These are phyloP conservation scores for Mercurialis annua DNA, from an alignment of 345 rosid genomes.

Conservation along the genomic window DNA sequence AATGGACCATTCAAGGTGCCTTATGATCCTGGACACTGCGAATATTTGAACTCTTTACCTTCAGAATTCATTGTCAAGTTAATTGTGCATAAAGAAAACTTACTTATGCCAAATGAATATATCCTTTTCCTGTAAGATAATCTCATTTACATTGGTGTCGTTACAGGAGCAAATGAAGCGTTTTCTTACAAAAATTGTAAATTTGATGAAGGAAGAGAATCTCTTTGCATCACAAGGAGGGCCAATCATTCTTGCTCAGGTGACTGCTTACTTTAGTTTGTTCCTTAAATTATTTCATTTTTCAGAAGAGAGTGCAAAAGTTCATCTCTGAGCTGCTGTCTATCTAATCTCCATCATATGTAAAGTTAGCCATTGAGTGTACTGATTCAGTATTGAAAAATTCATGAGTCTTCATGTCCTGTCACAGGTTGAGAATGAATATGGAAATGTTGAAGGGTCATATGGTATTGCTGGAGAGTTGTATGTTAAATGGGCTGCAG, in stretches of 20 bases:
- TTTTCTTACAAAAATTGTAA: constrained; percentile 49
- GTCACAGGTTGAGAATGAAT: constrained; percentile 63
- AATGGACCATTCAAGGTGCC: constrained; percentile 49
- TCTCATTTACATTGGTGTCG: not conserved
- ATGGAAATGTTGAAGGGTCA: constrained; percentile 52
- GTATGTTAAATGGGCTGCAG: constrained; percentile 64
- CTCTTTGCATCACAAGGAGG: constrained; percentile 71
- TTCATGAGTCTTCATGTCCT: not conserved
- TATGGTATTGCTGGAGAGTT: constrained; percentile 49
- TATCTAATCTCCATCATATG: not conserved
- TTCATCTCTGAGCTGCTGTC: not conserved
- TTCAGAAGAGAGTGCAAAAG: not conserved
- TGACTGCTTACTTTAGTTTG: constrained; percentile 8
- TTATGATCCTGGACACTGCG: not conserved
- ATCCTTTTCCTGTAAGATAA: not conserved
- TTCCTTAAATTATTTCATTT: not conserved
- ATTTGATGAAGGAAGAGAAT: constrained; percentile 49
- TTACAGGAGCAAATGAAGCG: constrained; percentile 49
- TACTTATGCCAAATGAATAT: not conserved
- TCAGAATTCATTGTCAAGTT: not conserved
- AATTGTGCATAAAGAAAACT: not conserved
- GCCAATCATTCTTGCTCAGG: constrained; percentile 71
- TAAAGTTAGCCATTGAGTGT: not conserved
- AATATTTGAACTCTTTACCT: not conserved
- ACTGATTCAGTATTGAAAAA: not conserved